phyloP scores from a whole-genome alignment of 2,329 filamentous ascomycete species.

The Spiromastix sp. region DNA sequence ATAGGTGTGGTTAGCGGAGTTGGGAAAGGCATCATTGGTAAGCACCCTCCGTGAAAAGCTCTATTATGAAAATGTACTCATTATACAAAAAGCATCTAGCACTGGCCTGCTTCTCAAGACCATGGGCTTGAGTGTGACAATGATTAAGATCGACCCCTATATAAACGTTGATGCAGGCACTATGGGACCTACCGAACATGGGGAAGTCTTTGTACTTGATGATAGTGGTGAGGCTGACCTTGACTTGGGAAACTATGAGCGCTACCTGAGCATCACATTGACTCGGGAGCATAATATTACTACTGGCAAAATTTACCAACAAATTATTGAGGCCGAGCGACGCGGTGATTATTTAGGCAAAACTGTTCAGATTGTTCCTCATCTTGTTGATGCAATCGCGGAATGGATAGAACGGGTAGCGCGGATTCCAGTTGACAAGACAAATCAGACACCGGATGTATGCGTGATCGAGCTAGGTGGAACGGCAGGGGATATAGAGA shows the following conservation, averaged over 20 bases:
- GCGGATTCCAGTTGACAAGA: slow-evolving; percentile 75
- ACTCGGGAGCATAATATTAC: slow-evolving; percentile 90
- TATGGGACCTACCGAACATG: slow-evolving; percentile 64
- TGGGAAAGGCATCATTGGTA: slow-evolving; percentile 57
- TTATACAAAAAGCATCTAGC: no score
- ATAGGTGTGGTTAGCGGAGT: slow-evolving; percentile 41
- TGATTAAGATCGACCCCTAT: slow-evolving; percentile 63
- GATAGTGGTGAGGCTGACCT: slow-evolving; percentile 71
- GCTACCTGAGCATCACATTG: slow-evolving; percentile 73
- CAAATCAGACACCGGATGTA: slow-evolving; percentile 72
- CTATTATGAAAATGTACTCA: no score
- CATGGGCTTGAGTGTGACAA: slow-evolving; percentile 61
- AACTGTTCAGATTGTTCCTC: slow-evolving; percentile 78
- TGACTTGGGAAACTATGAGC: slow-evolving; percentile 66
- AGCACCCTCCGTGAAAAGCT: no score
- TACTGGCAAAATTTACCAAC: slow-evolving; percentile 89
- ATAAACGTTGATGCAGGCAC: slow-evolving; percentile 68
- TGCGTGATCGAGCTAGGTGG: slow-evolving; percentile 64
- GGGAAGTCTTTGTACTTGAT: slow-evolving; percentile 79
- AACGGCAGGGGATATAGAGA: slow-evolving; percentile 65
- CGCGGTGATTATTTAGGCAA: slow-evolving; percentile 73
- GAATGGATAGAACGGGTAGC: slow-evolving; percentile 87
- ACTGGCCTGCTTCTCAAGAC: slow-evolving; percentile 71
- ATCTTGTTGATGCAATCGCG: slow-evolving; percentile 67
- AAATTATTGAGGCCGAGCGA: slow-evolving; percentile 68